Percentiles rank a stretch among this genome's conserved stretches.
These are phyloP conservation scores for Dalechampia spathulata DNA, from an alignment of 441 rosid species.

Conservation along the genomic window DNA sequence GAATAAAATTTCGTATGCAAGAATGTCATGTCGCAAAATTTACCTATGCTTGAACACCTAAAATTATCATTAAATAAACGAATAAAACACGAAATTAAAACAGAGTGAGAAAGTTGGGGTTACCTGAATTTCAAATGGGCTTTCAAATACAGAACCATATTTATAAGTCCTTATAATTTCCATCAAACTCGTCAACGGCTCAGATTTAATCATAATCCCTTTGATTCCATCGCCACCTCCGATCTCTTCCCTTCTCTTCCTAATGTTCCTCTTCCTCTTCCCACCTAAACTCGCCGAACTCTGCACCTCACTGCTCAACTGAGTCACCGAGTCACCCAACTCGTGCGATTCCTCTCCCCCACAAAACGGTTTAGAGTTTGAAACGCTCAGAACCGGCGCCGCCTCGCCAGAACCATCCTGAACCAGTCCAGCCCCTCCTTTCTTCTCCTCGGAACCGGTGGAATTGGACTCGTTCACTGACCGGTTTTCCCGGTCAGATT, in stretches of 20 bases:
- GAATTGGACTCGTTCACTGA: slow-evolving; percentile 46
- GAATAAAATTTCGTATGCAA: too few relatives aligned
- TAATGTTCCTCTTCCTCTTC: slow-evolving; percentile 18
- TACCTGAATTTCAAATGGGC: slow-evolving; percentile 44
- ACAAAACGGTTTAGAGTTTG: slow-evolving; percentile 1
- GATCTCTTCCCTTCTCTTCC: slow-evolving; percentile 23
- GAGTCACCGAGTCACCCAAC: slow-evolving; percentile 21
- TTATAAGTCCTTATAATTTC: slow-evolving; percentile 30
- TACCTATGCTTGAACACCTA: too few relatives aligned
- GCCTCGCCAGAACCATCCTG: slow-evolving; percentile 25
- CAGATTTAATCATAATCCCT: slow-evolving; percentile 32
- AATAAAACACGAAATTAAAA: too few relatives aligned
- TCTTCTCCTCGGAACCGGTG: slow-evolving; percentile 25
- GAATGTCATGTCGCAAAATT: too few relatives aligned
- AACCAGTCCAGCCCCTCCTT: not conserved
- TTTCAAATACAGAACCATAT: slow-evolving; percentile 32
- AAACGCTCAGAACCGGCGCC: slow-evolving; percentile 24
- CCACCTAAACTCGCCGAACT: slow-evolving; percentile 34
- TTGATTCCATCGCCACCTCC: slow-evolving; percentile 22
- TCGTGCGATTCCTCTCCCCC: slow-evolving; percentile 9
- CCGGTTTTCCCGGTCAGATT: slow-evolving; percentile 35
- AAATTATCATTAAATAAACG: too few relatives aligned
- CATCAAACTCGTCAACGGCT: slow-evolving; percentile 25
- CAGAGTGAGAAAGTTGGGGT: too few relatives aligned
- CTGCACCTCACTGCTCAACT: slow-evolving; percentile 33